phyloP scores from a whole-genome alignment of 768 basidiomycete species.

The Auriculariales sp. region DNA sequence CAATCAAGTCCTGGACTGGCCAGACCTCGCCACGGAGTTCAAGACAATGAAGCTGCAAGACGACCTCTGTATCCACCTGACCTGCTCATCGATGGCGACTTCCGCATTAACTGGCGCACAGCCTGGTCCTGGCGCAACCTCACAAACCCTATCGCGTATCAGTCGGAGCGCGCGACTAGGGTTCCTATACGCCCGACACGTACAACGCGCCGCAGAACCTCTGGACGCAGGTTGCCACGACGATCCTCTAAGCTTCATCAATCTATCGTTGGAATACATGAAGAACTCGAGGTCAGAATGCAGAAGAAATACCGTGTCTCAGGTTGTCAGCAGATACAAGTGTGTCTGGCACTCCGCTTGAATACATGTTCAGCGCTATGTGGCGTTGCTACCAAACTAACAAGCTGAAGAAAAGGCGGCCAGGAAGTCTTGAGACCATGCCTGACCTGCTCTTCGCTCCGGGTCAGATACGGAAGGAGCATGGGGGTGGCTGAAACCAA shows the following conservation, averaged over 20 bases:
- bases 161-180: constrained; percentile 23
- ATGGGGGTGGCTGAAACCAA: no score
- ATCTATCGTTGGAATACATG: constrained; percentile 31
- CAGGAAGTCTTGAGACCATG: no score
- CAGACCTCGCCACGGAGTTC: constrained; percentile 43
- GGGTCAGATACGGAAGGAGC: no score
- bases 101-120: constrained; percentile 36
- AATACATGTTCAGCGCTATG: no score
- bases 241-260: not conserved
- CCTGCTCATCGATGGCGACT: constrained; percentile 21
- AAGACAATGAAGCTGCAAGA: constrained; percentile 15
- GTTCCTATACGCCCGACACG: constrained; percentile 46
- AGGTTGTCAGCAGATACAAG: no score
- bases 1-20: constrained; percentile 49
- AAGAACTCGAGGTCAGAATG: no score
- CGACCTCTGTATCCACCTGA: constrained; percentile 7
- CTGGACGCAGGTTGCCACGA: constrained; percentile 15
- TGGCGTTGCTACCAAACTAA: no score
- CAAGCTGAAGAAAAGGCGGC: no score
- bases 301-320: no score
- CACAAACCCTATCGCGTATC: constrained; percentile 12
- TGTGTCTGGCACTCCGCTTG: no score
- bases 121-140: constrained; percentile 32
- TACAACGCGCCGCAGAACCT: constrained; percentile 50
- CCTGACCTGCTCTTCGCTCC: no score